phyloP scores from a whole-genome alignment of 2,329 filamentous ascomycete species.

The Aureobasidium sp. region DNA sequence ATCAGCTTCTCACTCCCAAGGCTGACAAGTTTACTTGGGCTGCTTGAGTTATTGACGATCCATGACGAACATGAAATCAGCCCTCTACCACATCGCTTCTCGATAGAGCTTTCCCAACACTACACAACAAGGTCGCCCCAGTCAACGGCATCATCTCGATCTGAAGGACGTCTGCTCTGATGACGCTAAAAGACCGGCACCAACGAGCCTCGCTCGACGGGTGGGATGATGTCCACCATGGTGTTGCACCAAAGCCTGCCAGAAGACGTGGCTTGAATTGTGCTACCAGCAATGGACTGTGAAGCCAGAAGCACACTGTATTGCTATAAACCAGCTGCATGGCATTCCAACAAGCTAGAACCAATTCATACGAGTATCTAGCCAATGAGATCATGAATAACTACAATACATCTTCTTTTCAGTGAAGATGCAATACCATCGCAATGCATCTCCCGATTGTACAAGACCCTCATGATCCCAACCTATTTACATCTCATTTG shows the following conservation, averaged over 20 bases:
- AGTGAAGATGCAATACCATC: too few species aligned
- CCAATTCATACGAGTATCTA: neutral
- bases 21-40: constrained; percentile 12
- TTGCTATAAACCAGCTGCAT: too few species aligned
- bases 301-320: neutral
- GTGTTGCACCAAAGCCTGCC: too few species aligned
- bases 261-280: too few species aligned
- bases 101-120: neutral
- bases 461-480: too few species aligned
- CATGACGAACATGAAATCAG: neutral
- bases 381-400: neutral
- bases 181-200: neutral
- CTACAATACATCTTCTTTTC: neutral
- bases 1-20: constrained; percentile 10
- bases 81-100: too few species aligned
- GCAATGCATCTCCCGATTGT: too few species aligned
- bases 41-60: neutral
- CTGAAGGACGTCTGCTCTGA: neutral
- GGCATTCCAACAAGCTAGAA: neutral
- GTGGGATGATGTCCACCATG: neutral
- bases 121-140: neutral
- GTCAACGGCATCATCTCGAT: too few species aligned
- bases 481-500: too few species aligned
- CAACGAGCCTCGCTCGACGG: neutral
- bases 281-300: too few species aligned